Evolutionary conservation across 768 basidiomycete genomes (phyloP).

Genomic region (Filobasidium floriforme): DNA sequence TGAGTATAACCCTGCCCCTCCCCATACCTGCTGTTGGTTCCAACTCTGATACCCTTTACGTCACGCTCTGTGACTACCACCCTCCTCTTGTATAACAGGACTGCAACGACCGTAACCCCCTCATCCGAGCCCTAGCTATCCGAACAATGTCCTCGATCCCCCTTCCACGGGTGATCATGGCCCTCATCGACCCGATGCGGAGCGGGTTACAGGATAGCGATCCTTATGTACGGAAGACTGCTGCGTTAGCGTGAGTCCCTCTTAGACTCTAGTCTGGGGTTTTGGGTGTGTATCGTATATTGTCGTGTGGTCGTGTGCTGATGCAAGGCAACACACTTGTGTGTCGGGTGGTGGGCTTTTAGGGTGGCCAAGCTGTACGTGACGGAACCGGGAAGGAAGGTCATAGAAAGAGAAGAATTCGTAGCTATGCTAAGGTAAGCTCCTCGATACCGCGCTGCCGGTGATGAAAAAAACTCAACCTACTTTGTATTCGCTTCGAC

Average conservation of each 20-base stretch:
- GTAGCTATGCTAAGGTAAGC: slow-evolving; percentile 67
- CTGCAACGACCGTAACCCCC: slow-evolving; percentile 88
- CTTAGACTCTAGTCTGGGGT: no score
- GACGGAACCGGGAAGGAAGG: slow-evolving; percentile 62
- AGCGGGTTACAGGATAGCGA: slow-evolving; percentile 89
- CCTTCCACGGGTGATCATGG: slow-evolving; percentile 70
- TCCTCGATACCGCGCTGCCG: not conserved
- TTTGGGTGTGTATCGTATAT: not conserved
- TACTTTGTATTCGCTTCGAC: not conserved
- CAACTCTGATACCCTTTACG: no score
- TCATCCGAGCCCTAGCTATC: slow-evolving; percentile 92
- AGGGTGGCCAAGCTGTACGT: slow-evolving; percentile 93
- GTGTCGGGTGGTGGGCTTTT: no score
- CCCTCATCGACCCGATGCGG: slow-evolving; percentile 78
- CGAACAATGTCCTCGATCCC: slow-evolving; percentile 99
- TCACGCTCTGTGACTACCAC: not conserved
- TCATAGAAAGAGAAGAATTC: slow-evolving; percentile 82
- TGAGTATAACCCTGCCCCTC: no score
- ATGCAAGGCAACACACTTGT: no score
- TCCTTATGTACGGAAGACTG: slow-evolving; percentile 97
- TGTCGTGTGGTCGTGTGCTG: not conserved
- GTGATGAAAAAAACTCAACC: no score
- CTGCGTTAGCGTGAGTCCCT: slow-evolving; percentile 59
- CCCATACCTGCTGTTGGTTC: no score
- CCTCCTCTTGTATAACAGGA: slow-evolving; percentile 54